A percentile compares a stretch with the other conserved stretches of the same genome.
Evolutionary conservation across 352 stramenopile genomes (phyloP).

Genomic region (Pythium brachiatum): DNA sequence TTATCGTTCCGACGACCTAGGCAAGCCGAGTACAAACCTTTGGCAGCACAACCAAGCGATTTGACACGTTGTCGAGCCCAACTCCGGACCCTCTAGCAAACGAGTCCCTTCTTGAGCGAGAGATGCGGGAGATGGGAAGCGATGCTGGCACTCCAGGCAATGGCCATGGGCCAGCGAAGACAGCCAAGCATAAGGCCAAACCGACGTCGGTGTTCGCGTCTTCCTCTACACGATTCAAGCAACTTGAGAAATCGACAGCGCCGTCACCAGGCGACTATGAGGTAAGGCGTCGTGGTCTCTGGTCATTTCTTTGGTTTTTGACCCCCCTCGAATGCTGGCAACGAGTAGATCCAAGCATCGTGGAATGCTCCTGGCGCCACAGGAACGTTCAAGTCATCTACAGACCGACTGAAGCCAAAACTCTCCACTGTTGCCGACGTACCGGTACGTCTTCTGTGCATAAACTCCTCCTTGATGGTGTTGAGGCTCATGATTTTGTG

Average conservation of each 20-base stretch:
- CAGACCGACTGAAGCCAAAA: slow-evolving; percentile 50
- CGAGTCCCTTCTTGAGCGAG: slow-evolving; percentile 56
- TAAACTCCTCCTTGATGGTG: not conserved
- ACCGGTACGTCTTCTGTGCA: slow-evolving; percentile 32
- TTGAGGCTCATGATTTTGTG: not conserved
- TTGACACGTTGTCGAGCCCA: slow-evolving; percentile 44
- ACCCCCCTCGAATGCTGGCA: too few species aligned
- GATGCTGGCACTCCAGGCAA: slow-evolving; percentile 9
- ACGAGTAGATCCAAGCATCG: slow-evolving; percentile 46
- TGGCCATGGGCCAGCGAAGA: slow-evolving; percentile 1
- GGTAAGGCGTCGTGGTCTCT: slow-evolving; percentile 33
- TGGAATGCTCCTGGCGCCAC: slow-evolving; percentile 63
- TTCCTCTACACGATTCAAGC: slow-evolving; percentile 53
- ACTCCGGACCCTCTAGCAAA: slow-evolving; percentile 27
- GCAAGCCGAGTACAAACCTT: slow-evolving; percentile 67
- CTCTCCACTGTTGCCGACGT: slow-evolving; percentile 30
- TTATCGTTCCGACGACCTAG: slow-evolving; percentile 18
- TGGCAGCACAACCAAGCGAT: slow-evolving; percentile 71
- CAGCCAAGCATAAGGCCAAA: slow-evolving; percentile 36
- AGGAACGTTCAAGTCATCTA: slow-evolving; percentile 67
- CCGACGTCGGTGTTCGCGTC: slow-evolving; percentile 67
- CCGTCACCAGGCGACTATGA: slow-evolving; percentile 76
- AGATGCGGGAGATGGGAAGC: slow-evolving; percentile 42
- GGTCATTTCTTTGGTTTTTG: too few species aligned
- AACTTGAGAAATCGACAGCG: slow-evolving; percentile 26